phyloP scores from a whole-genome alignment of 225 moss, liverwort and hornwort species.

The Bryum argenteum region DNA sequence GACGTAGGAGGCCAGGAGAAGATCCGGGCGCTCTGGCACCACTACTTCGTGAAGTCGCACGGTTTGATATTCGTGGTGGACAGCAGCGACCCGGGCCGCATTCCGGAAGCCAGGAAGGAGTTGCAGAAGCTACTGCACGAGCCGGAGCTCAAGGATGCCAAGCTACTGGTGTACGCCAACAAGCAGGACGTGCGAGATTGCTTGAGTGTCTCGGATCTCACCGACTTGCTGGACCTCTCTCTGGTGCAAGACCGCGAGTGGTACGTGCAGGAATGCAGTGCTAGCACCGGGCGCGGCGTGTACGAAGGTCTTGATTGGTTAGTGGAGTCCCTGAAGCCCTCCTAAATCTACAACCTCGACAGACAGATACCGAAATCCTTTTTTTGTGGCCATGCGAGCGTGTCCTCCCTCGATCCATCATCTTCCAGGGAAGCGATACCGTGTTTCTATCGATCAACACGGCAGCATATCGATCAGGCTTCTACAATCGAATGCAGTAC shows the following conservation, averaged over 20 bases:
- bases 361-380: not conserved
- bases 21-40: conserved; percentile 57
- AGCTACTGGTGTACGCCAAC: conserved; percentile 52
- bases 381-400: not conserved
- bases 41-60: conserved; percentile 50
- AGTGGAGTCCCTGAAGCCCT: conserved; percentile 37
- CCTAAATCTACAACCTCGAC: not conserved
- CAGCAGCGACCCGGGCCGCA: conserved; percentile 46
- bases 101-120: conserved; percentile 52
- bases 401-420: not conserved
- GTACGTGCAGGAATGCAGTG: conserved; percentile 54
- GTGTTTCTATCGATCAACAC: too few species aligned
- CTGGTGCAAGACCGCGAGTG: conserved; percentile 38
- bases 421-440: not conserved
- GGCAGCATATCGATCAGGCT: not conserved
- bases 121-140: conserved; percentile 48
- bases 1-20: conserved; percentile 61
- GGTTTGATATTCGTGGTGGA: conserved; percentile 51
- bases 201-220: conserved; percentile 40
- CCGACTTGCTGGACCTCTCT: conserved; percentile 46
- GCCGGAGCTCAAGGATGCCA: conserved; percentile 46
- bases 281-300: conserved; percentile 47
- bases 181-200: conserved; percentile 48
- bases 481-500: too few species aligned
- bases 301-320: conserved; percentile 58